These are phyloP conservation scores for Blastomyces emzantsi DNA, from an alignment of 2,329 filamentous ascomycete genomes.

Conservation along the genomic window DNA sequence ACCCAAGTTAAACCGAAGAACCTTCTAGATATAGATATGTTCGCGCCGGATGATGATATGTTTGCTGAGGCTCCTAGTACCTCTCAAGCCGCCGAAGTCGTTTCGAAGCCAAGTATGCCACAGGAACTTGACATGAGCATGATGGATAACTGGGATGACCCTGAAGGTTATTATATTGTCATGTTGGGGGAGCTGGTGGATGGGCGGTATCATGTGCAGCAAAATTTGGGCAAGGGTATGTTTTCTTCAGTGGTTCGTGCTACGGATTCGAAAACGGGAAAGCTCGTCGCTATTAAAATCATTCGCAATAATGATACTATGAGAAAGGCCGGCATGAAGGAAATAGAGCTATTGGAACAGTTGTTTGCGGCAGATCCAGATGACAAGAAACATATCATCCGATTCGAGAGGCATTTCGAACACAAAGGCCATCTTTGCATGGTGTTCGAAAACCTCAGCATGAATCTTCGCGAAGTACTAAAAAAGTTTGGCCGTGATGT, in stretches of 20 bases:
- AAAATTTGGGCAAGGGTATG: slow-evolving; percentile 84
- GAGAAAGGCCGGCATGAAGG: slow-evolving; percentile 82
- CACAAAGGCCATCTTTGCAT: slow-evolving; percentile 94
- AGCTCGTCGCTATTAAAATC: slow-evolving; percentile 90
- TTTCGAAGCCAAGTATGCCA: slow-evolving; percentile 43
- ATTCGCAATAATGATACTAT: slow-evolving; percentile 94
- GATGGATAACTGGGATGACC: slow-evolving; percentile 87
- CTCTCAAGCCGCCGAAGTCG: slow-evolving; percentile 42
- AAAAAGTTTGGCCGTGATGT: slow-evolving; percentile 95
- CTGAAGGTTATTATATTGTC: slow-evolving; percentile 93
- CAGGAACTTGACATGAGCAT: slow-evolving; percentile 61
- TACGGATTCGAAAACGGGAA: slow-evolving; percentile 62
- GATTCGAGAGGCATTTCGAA: slow-evolving; percentile 78
- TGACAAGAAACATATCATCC: slow-evolving; percentile 84
- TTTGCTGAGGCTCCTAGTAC: slow-evolving; percentile 64
- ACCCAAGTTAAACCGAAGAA: slow-evolving; percentile 40
- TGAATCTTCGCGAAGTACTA: slow-evolving; percentile 87
- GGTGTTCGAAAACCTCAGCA: slow-evolving; percentile 86
- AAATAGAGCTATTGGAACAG: slow-evolving; percentile 86
- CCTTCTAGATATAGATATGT: slow-evolving; percentile 55
- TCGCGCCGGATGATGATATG: slow-evolving; percentile 57
- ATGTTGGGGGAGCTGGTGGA: slow-evolving; percentile 86
- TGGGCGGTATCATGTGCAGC: slow-evolving; percentile 78
- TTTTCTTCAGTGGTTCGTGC: slow-evolving; percentile 95
- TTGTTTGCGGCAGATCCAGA: slow-evolving; percentile 78